Evolutionary conservation across 1,284 basidiomycete genomes (phyloP).

Genomic region (Cutaneotrichosporon sp.): DNA sequence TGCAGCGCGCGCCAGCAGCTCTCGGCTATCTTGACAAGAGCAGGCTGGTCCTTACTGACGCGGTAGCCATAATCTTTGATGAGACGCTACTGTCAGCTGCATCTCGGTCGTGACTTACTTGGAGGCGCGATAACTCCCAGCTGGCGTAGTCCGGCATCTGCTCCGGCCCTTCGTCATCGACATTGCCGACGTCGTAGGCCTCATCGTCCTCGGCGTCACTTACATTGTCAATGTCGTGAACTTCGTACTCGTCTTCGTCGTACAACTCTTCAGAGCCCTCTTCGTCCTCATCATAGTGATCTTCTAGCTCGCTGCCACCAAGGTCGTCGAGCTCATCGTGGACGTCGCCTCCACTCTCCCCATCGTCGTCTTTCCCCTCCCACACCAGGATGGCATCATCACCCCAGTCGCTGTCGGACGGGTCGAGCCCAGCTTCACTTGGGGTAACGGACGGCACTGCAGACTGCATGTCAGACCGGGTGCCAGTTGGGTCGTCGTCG

Average conservation of each 20-base stretch:
- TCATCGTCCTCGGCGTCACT: constrained; percentile 10
- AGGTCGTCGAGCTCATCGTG: constrained; percentile 12
- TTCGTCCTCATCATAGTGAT: background rate
- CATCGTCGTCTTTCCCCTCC: no score
- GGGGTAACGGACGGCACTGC: background rate
- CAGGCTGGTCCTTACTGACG: constrained; percentile 21
- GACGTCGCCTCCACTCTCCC: constrained; percentile 10
- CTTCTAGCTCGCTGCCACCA: background rate
- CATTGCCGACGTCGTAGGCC: constrained; percentile 6
- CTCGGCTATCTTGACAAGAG: constrained; percentile 31
- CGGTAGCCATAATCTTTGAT: constrained; percentile 36
- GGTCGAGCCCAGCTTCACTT: background rate
- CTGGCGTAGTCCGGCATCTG: constrained; percentile 38
- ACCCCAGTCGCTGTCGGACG: constrained; percentile 8
- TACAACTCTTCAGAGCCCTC: background rate
- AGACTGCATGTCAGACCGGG: background rate
- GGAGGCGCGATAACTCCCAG: constrained; percentile 33
- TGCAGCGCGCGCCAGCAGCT: constrained; percentile 43
- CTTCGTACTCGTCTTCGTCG: constrained; percentile 1
- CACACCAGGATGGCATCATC: constrained; percentile 26
- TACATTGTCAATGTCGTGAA: constrained; percentile 5
- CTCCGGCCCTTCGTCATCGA: no score
- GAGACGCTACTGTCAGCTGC: background rate
- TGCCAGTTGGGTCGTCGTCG: no score
- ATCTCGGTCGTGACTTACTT: constrained; percentile 23